Evolutionary conservation across 495 filamentous ascomycete genomes (phyloP), one percentile per base, ranked within the genome.

Genomic region (Talaromyces proteolyticus): DNA sequence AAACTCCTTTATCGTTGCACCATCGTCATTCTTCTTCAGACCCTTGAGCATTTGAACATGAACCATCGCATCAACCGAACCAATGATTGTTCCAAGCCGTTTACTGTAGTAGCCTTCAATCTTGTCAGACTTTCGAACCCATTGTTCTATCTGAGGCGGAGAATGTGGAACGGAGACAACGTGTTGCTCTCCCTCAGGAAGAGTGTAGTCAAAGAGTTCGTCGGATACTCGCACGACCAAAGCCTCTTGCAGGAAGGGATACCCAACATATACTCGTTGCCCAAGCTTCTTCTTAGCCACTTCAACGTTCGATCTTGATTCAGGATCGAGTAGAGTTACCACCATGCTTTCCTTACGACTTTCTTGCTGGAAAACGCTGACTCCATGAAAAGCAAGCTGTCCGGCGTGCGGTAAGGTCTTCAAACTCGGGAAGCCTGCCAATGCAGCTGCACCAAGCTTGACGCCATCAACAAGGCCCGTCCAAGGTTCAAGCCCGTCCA

Each of bases 271-370:
- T 46, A 94, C 89, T 60, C 82, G 84, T 60, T 89, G 76, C 40
- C 91, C 91, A 43, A 99, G 77, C 55, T 88, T 91, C 53, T 69
- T 62, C 60, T 89, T 89, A 3, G 91, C 90, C 41, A 76, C 62
- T 54, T 86, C 83, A 29, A 84, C 74, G 54, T 77, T 87, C 37
- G 85, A 84, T 18, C 84, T 79, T 52, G 69, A 70, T 46, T 89
- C 89, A 6, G 86, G 78, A 49, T 92, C 85, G 34, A 84, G 65
- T 23, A 97, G 68, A 11, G 87, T 95, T 51, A 97, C 76, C 12
- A 96, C 79, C 88, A 96, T 94, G 60, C 91, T 97, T 73, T 96
- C 89, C 57, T 97, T 96, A 46, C 91, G 84, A 60, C 89, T 95
- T 40, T 96, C 92, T 53, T 94, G 90, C 62, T 95, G 89, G 70